These are phyloP conservation scores for Quercus agrifolia DNA, from an alignment of 306 rosid species.

Conservation along the genomic window DNA sequence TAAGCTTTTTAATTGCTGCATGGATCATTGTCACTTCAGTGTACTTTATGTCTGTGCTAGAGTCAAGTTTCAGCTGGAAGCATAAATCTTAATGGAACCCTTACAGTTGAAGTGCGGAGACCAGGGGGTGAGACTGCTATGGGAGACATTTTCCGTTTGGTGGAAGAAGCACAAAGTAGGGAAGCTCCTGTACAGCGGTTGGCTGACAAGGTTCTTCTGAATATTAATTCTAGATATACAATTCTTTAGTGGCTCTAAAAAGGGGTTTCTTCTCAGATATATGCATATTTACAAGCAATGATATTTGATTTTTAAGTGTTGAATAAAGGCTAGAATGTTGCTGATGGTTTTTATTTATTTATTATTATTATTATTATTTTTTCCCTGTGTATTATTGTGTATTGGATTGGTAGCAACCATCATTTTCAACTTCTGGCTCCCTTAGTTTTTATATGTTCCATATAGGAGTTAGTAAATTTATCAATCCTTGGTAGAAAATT, in stretches of 20 bases:
- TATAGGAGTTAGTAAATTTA: not conserved
- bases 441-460: not conserved
- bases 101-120: constrained; percentile 80
- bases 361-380: not conserved
- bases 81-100: constrained; percentile 94
- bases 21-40: constrained; percentile 3
- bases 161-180: constrained; percentile 93
- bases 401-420: not conserved
- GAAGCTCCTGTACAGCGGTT: constrained; percentile 95
- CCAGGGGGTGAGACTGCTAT: constrained; percentile 92
- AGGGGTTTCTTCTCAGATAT: constrained; percentile 3
- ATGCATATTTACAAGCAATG: not conserved
- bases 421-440: not conserved
- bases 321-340: not conserved
- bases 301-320: not conserved
- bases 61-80: constrained; percentile 96
- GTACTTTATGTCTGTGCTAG: constrained; percentile 41
- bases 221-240: not conserved
- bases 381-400: not conserved
- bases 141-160: constrained; percentile 86
- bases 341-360: no score
- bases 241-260: constrained; percentile 11
- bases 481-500: not conserved
- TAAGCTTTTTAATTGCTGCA: not conserved
- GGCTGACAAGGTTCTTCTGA: constrained; percentile 83